Base-by-base conservation (phyloP, 192 early-diverging fungal species). In the Borealophlyctis nickersoniae region DNA sequence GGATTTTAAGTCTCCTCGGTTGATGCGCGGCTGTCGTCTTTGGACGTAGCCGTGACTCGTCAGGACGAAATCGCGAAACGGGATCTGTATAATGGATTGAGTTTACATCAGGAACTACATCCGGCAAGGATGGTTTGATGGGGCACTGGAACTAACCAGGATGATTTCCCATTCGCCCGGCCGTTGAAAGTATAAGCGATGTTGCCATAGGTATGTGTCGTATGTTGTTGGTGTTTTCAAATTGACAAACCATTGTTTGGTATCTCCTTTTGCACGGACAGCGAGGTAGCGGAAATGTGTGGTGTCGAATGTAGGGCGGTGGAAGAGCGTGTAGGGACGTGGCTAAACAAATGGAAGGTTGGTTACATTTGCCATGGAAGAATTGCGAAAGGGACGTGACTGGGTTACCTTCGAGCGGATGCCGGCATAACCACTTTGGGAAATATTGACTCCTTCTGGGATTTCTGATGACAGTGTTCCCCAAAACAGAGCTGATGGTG, bases 81-180 rank as follows among this genome's bases (percentile, higher is more conserved):
- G 95, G 39, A 98, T 89, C 89, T 91, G 63, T 34, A 24, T 0
- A 71, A 53, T 9, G 29, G 19, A 19, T n/a, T n/a, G n/a, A n/a
- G n/a, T n/a, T n/a, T n/a, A n/a, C n/a, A n/a, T n/a, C n/a, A n/a
- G n/a, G 62, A 26, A 5, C 22, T 45, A 7, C 19, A 13, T 19
- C 39, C 39, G 7, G 39, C 39, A 45, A 19, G 39, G 19, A 19
- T 45, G 9, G 19, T 19, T 13, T 45, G 39, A 45, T 45, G 9
- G 19, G 39, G 19, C 39, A 7, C 9, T 13, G 22, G 56, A 31
- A 57, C 56, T 71, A 78, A 91, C 91, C 74, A 95, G 78, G 29
- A 94, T 80, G 26, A 82, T 89, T 79, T 98, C 94, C 94, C 94
- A 98, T 67, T 88, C 81, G 1, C 94, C 94, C 2, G 94, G 93